phyloP scores from a whole-genome alignment of 192 early-diverging fungal genomes.

The Umbelopsis sp. region DNA sequence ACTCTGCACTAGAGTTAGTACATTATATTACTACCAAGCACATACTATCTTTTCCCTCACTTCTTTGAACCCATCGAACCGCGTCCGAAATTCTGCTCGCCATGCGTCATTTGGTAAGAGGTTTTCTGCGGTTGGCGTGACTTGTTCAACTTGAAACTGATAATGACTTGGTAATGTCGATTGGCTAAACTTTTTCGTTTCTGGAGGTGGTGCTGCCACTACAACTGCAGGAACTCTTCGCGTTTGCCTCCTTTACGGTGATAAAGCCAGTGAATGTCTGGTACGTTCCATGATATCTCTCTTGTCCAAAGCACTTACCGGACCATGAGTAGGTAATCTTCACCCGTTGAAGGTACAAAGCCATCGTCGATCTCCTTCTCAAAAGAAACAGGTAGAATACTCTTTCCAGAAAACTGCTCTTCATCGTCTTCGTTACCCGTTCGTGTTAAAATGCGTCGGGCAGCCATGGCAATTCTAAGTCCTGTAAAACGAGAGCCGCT shows the following conservation, averaged over 20 bases:
- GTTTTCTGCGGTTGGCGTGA: background rate
- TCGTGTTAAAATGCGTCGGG: background rate
- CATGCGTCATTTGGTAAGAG: constrained; percentile 5
- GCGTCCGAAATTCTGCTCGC: background rate
- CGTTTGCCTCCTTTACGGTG: background rate
- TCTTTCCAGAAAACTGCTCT: background rate
- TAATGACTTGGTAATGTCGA: constrained; percentile 8
- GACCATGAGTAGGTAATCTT: constrained; percentile 36
- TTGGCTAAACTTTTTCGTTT: background rate
- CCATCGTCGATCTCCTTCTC: background rate
- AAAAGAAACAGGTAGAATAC: background rate
- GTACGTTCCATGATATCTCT: background rate
- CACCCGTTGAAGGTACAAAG: constrained; percentile 26
- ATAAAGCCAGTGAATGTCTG: background rate
- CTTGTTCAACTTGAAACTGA: background rate
- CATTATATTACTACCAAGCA: background rate
- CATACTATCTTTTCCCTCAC: background rate
- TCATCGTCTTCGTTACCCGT: background rate
- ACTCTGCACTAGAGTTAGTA: background rate
- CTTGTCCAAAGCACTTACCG: constrained; percentile 14
- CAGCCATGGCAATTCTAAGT: background rate
- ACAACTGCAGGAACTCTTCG: background rate
- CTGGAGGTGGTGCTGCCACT: constrained; percentile 13
- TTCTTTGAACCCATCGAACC: constrained; percentile 2
- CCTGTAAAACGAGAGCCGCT: background rate